Evolutionary conservation across 345 rosid species (phyloP).

Genomic region (Salix caprea): DNA sequence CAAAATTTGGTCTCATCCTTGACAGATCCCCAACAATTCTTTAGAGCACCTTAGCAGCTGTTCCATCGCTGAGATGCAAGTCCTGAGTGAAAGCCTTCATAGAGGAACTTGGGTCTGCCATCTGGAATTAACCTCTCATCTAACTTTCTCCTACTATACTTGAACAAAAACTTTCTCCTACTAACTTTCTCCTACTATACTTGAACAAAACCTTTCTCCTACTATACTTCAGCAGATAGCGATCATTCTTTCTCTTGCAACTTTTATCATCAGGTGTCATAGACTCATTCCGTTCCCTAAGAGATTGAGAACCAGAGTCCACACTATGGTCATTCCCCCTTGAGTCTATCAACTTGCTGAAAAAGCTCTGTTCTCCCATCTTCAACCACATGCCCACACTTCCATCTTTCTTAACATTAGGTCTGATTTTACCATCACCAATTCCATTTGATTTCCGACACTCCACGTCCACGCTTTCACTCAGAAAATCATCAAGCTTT

Average conservation of each 20-base stretch:
- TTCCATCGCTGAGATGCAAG: constrained; percentile 1
- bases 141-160: constrained; percentile 38
- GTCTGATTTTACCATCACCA: constrained; percentile 1
- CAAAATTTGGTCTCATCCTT: neutral
- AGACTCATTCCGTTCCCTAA: constrained; percentile 10
- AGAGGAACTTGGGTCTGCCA: constrained; percentile 7
- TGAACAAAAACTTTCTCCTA: constrained; percentile 30
- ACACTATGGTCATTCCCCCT: constrained; percentile 17
- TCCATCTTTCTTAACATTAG: neutral
- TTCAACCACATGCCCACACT: neutral
- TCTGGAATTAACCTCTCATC: constrained; percentile 3
- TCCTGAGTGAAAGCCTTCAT: constrained; percentile 6
- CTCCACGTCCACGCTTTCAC: neutral
- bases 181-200: constrained; percentile 34
- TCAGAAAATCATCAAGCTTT: constrained; percentile 1
- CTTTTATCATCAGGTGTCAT: neutral
- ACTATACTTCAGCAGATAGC: constrained; percentile 35
- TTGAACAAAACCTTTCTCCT: constrained; percentile 30
- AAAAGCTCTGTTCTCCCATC: constrained; percentile 32
- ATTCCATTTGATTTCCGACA: neutral
- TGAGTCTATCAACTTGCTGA: constrained; percentile 18
- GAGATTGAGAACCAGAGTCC: constrained; percentile 15
- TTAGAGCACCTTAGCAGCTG: constrained; percentile 7
- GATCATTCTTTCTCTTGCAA: constrained; percentile 20
- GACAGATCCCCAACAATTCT: constrained; percentile 1